phyloP scores from a whole-genome alignment of 1,284 basidiomycete species.

The Caloboletus inedulis region DNA sequence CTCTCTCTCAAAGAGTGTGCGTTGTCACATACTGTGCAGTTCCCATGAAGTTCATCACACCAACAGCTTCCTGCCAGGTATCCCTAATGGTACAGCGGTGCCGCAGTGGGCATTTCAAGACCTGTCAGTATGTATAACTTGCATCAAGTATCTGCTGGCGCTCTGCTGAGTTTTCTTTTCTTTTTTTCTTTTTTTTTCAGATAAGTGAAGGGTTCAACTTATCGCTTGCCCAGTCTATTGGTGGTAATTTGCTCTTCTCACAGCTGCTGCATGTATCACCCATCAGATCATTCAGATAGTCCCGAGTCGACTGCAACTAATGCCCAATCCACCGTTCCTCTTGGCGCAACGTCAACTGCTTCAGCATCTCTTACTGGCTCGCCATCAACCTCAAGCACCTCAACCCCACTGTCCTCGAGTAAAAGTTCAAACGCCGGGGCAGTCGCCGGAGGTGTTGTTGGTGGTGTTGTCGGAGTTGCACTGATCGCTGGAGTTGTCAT shows the following conservation, averaged over 20 bases:
- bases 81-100: slow-evolving; percentile 28
- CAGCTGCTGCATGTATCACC: background rate
- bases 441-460: slow-evolving; percentile 39
- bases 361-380: slow-evolving; percentile 5
- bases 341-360: background rate
- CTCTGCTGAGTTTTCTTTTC: no score
- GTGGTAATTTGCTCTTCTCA: slow-evolving; percentile 19
- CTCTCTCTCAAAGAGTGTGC: slow-evolving; percentile 16
- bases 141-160: background rate
- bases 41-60: slow-evolving; percentile 1
- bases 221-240: slow-evolving; percentile 18
- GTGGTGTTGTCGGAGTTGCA: slow-evolving; percentile 34
- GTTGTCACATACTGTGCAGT: slow-evolving; percentile 1
- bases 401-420: background rate
- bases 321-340: slow-evolving; percentile 19
- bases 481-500: slow-evolving; percentile 25
- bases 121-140: slow-evolving; percentile 22
- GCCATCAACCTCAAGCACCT: background rate
- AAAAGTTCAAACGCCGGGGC: slow-evolving; percentile 15
- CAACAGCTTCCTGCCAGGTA: slow-evolving; percentile 16
- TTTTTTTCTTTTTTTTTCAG: slow-evolving; percentile 17
- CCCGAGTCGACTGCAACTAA: slow-evolving; percentile 27
- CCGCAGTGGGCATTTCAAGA: slow-evolving; percentile 34
- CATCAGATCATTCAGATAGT: slow-evolving; percentile 18
- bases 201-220: slow-evolving; percentile 14